Evolutionary conservation across 192 early-diverging fungal species (phyloP), one percentile per base, ranked within the genome.

Genomic region (Pilobolus umbonatus): DNA sequence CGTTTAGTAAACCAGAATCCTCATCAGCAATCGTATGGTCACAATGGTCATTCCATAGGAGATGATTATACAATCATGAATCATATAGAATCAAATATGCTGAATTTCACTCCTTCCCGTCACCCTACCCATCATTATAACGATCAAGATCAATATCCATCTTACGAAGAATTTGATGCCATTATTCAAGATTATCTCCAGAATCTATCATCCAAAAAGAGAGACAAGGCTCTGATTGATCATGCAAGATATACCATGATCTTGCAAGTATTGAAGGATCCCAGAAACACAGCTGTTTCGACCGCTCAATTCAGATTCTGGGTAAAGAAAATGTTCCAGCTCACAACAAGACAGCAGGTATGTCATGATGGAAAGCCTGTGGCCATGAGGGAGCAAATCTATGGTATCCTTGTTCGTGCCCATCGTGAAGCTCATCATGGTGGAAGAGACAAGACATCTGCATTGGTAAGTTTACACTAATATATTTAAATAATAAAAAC

Each of bases 301-400:
- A 78, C 76, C 2, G 76, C 76, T 1, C 76, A 78, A 46, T 78
- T 78, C 48, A 62, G 76, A 12, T 78, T 78, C 50, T 78, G 76
- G 76, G 76, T 74, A 5, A 78, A 78, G 40, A 78, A 78, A 29
- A 78, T 78, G 76, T 78, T 78, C 55, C 67, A 71, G 8, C 61
- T 78, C 5, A 55, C 54, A 1, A 29, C 57, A 1, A 71, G 58
- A 12, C 66, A 75, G 30, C 59, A 69, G 22, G 69, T 78, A n/a
- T 75, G 67, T 34, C 76, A 78, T 58, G 64, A 74, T 1, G 67
- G 71, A n/a, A 78, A 78, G 29, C 76, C 76, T 15, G 70, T 78
- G 2, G 76, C 76, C 7, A 75, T 68, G 28, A 68, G 71, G 10
- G 76, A 78, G 45, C 65, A 74, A 32, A 58, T 78, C 3, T 78